Evolutionary conservation across 768 basidiomycete genomes (phyloP).

Genomic region (Pleurotus ostreatus): DNA sequence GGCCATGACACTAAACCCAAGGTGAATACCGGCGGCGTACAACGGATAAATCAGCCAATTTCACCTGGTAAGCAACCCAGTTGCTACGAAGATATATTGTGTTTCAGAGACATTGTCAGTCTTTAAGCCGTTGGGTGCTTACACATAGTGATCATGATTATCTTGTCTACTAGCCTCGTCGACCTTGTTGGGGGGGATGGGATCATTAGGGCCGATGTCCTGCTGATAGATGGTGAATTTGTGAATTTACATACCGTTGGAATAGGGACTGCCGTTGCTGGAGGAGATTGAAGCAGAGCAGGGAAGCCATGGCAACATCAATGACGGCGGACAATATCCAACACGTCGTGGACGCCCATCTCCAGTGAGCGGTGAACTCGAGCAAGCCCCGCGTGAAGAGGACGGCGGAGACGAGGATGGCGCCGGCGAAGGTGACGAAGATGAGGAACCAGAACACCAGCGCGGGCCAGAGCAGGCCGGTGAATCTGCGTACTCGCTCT

Average conservation of each 20-base stretch:
- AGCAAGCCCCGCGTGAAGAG: constrained; percentile 15
- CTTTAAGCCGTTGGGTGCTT: neutral
- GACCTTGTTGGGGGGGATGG: neutral
- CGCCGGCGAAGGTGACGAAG: constrained; percentile 22
- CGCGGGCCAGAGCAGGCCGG: constrained; percentile 23
- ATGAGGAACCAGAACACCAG: constrained; percentile 21
- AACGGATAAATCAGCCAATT: neutral
- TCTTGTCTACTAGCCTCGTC: constrained; percentile 1
- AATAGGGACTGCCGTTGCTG: constrained; percentile 18
- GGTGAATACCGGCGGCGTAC: neutral
- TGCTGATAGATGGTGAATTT: neutral
- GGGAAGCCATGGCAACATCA: constrained; percentile 27
- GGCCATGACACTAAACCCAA: neutral
- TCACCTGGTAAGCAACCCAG: constrained; percentile 2
- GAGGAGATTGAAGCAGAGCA: constrained; percentile 28
- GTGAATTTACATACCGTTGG: constrained; percentile 2
- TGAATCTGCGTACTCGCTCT: constrained; percentile 22
- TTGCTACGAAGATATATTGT: neutral
- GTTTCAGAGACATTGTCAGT: too few relatives aligned
- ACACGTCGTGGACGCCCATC: constrained; percentile 27
- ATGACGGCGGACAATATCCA: constrained; percentile 23
- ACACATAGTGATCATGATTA: constrained; percentile 7
- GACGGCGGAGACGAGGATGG: constrained; percentile 21
- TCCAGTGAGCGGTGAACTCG: constrained; percentile 18
- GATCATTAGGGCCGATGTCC: too few relatives aligned